phyloP scores from a whole-genome alignment of 2,329 filamentous ascomycete genomes.

The Didymella pinodella region DNA sequence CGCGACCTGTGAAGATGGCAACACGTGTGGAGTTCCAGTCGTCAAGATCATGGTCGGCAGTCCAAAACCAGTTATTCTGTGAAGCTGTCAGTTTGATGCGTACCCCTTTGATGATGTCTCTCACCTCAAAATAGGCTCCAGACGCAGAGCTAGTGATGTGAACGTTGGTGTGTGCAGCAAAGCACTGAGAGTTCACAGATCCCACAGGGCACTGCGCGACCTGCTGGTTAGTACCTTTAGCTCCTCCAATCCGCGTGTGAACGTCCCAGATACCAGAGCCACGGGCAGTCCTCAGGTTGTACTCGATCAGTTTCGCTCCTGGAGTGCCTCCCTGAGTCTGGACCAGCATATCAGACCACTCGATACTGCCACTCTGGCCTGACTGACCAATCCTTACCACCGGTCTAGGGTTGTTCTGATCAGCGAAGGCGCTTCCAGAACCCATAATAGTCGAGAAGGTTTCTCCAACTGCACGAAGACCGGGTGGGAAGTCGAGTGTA shows the following conservation, averaged over 20 bases:
- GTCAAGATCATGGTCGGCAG: constrained; percentile 91
- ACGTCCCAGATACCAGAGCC: constrained; percentile 82
- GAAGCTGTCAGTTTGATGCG: constrained; percentile 6
- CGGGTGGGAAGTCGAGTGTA: constrained; percentile 68
- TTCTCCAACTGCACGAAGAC: constrained; percentile 84
- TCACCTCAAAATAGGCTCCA: constrained; percentile 75
- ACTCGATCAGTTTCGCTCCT: constrained; percentile 76
- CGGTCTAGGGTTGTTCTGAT: constrained; percentile 65
- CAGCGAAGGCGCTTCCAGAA: constrained; percentile 62
- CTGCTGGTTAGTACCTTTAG: constrained; percentile 79
- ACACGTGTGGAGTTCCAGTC: constrained; percentile 75
- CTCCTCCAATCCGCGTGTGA: constrained; percentile 84
- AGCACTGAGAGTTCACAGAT: constrained; percentile 67
- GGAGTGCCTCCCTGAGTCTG: constrained; percentile 73
- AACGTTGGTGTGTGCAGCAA: constrained; percentile 69
- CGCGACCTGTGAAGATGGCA: constrained; percentile 86
- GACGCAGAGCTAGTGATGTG: constrained; percentile 63
- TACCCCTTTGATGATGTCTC: neutral
- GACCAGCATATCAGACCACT: constrained; percentile 78
- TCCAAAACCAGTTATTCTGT: constrained; percentile 47
- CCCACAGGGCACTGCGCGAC: constrained; percentile 79
- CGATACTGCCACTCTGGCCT: constrained; percentile 71
- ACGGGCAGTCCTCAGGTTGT: constrained; percentile 65
- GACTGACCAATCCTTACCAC: constrained; percentile 72
- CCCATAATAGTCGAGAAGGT: constrained; percentile 87